phyloP scores from a whole-genome alignment of 768 basidiomycete genomes.

The Omphalotus guepiniiformis region DNA sequence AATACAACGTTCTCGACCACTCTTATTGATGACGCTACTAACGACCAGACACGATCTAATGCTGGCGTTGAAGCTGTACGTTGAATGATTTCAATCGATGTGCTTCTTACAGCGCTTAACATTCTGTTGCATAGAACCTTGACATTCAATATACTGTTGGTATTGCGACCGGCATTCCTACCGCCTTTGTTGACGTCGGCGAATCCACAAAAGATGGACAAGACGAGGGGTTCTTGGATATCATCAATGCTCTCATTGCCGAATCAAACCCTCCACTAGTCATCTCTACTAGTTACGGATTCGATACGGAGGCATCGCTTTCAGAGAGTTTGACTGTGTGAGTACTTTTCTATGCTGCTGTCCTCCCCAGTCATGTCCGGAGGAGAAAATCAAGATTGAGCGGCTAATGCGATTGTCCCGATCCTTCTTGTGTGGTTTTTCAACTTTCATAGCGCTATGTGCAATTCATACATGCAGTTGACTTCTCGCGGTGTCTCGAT shows the following conservation, averaged over 20 bases:
- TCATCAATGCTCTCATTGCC: slow-evolving; percentile 23
- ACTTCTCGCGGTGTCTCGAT: slow-evolving; percentile 43
- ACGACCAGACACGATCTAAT: slow-evolving; percentile 21
- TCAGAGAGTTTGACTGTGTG: slow-evolving; percentile 4
- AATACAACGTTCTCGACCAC: slow-evolving; percentile 28
- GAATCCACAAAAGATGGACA: slow-evolving; percentile 22
- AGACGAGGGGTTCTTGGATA: slow-evolving; percentile 29
- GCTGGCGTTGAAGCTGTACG: slow-evolving; percentile 33
- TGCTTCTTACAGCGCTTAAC: not conserved
- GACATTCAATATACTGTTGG: slow-evolving; percentile 30
- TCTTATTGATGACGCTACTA: slow-evolving; percentile 30
- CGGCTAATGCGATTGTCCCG: too few species aligned
- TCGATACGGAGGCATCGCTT: not conserved
- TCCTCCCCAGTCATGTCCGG: too few species aligned
- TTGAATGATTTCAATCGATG: not conserved
- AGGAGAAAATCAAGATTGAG: too few species aligned
- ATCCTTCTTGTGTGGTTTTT: too few species aligned
- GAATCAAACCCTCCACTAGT: slow-evolving; percentile 25
- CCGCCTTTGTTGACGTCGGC: slow-evolving; percentile 29
- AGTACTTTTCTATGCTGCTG: not conserved
- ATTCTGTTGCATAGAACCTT: slow-evolving; percentile 12
- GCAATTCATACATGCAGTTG: slow-evolving; percentile 23
- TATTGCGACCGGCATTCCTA: slow-evolving; percentile 27
- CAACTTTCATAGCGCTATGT: not conserved
- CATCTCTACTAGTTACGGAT: slow-evolving; percentile 7